These are phyloP conservation scores for Schoenoplectus tabernaemontani DNA, from an alignment of 202 grass and related monocot genomes.

Conservation along the genomic window DNA sequence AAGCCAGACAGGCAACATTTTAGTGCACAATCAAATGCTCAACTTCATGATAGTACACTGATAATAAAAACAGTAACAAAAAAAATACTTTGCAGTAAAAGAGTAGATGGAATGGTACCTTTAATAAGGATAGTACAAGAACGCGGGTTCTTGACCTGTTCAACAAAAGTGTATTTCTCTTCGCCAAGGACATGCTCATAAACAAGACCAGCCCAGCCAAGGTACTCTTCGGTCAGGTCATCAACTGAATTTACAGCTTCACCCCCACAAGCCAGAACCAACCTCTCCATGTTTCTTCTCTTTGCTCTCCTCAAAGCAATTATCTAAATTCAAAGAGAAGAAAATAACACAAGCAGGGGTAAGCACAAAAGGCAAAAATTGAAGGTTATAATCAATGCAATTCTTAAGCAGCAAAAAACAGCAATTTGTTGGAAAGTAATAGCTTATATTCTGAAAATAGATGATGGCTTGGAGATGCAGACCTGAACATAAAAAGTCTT, in stretches of 20 bases:
- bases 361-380: neutral
- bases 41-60: neutral
- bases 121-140: conserved; percentile 99
- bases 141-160: conserved; percentile 88
- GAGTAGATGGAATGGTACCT: conserved; percentile 38
- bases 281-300: conserved; percentile 97
- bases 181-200: conserved; percentile 94
- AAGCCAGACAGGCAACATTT: neutral
- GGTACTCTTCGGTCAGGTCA: conserved; percentile 71
- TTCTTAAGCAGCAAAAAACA: neutral
- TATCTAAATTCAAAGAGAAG: conserved; percentile 47
- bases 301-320: conserved; percentile 91
- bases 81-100: neutral
- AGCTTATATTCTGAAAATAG: neutral
- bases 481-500: neutral
- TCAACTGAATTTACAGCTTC: conserved; percentile 95
- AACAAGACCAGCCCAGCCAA: conserved; percentile 97
- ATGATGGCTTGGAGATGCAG: neutral
- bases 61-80: conserved; percentile 12
- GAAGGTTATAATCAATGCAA: neutral
- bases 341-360: neutral
- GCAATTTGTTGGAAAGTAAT: neutral
- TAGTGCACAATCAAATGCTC: neutral
- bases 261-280: conserved; percentile 80
- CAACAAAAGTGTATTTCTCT: conserved; percentile 97